Evolutionary conservation across 164 flowering plant species (phyloP).

Genomic region (Sedum album): DNA sequence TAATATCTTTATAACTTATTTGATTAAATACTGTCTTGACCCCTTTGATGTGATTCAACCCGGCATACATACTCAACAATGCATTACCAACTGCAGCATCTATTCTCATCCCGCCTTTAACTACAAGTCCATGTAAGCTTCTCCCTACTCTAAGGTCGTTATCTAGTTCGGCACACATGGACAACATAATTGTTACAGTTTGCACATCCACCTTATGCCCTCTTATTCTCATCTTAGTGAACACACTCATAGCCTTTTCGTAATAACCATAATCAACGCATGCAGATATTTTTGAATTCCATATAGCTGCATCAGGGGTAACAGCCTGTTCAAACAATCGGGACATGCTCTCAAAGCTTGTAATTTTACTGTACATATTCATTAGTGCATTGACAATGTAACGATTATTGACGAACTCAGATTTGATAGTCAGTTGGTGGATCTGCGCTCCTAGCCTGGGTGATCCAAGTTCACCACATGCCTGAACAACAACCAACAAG

Average conservation of each 20-base stretch:
- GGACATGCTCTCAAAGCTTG: conserved; percentile 23
- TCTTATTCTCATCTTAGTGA: conserved; percentile 25
- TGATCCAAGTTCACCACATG: conserved; percentile 25
- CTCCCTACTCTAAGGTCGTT: conserved; percentile 26
- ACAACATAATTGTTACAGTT: conserved; percentile 29
- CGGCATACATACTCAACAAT: conserved; percentile 32
- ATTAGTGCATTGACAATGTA: conserved; percentile 35
- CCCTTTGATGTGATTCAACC: conserved; percentile 21
- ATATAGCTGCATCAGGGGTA: conserved; percentile 35
- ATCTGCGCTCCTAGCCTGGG: conserved; percentile 31
- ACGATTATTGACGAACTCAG: conserved; percentile 19
- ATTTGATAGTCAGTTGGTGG: conserved; percentile 39
- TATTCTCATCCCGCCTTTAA: conserved; percentile 27
- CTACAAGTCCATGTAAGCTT: conserved; percentile 34
- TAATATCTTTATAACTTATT: conserved; percentile 24
- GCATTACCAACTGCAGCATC: conserved; percentile 37
- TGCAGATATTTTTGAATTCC: conserved; percentile 46
- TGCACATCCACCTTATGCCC: conserved; percentile 20
- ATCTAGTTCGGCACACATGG: conserved; percentile 22
- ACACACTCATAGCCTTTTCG: conserved; percentile 30
- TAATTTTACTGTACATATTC: conserved; percentile 35
- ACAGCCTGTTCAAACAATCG: conserved; percentile 23
- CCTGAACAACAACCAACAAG: conserved; percentile 34
- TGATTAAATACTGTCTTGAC: conserved; percentile 21
- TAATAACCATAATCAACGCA: conserved; percentile 20